These are phyloP conservation scores for Herpetospermum pedunculosum DNA, from an alignment of 306 rosid genomes.

Conservation along the genomic window DNA sequence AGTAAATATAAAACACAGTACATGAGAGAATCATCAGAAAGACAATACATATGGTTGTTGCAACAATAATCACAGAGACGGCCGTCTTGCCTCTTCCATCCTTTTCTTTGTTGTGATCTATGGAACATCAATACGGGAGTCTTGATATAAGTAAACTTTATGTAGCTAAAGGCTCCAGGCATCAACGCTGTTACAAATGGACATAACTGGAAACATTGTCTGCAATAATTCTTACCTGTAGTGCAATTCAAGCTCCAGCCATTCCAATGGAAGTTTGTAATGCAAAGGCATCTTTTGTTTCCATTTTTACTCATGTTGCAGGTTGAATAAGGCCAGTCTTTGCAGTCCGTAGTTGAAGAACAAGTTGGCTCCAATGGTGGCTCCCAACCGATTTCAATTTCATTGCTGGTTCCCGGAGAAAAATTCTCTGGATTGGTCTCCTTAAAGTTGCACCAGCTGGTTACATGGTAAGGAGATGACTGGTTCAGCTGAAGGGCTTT, in stretches of 20 bases:
- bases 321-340: constrained; percentile 55
- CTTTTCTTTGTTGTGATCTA: constrained; percentile 13
- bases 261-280: constrained; percentile 39
- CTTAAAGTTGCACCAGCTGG: constrained; percentile 31
- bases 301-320: constrained; percentile 41
- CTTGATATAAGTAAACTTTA: not conserved
- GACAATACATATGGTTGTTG: constrained; percentile 19
- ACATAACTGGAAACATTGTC: not conserved
- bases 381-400: constrained; percentile 45
- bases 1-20: constrained; percentile 24
- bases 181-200: not conserved
- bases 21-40: constrained; percentile 37
- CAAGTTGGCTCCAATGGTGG: constrained; percentile 44
- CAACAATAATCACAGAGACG: constrained; percentile 28
- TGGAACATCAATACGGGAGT: not conserved
- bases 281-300: constrained; percentile 45
- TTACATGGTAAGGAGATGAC: constrained; percentile 47
- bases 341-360: constrained; percentile 42
- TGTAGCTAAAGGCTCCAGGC: not conserved
- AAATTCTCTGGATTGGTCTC: not conserved
- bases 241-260: constrained; percentile 44
- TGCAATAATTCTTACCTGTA: constrained; percentile 21
- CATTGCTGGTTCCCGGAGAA: constrained; percentile 8
- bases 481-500: constrained; percentile 31
- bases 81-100: constrained; percentile 18